A percentile compares a stretch with the other conserved stretches of the same genome.
These are phyloP conservation scores for Vitellaria paradoxa DNA, from an alignment of 179 eudicot genomes.

Conservation along the genomic window DNA sequence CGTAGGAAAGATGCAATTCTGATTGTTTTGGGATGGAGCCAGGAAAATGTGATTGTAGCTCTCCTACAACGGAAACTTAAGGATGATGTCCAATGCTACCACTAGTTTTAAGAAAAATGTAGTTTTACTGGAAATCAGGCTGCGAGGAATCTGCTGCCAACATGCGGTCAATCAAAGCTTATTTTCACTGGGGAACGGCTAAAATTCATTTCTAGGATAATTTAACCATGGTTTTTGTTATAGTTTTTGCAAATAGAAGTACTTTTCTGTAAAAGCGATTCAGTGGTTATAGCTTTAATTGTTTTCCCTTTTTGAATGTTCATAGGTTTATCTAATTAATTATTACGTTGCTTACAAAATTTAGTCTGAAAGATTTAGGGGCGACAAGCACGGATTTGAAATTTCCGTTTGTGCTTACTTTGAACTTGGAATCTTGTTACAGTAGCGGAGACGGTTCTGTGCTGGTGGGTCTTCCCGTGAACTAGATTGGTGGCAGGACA, in stretches of 20 bases:
- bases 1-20: constrained; percentile 30
- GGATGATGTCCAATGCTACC: constrained; percentile 34
- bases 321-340: too few species aligned
- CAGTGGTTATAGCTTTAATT: constrained; percentile 5
- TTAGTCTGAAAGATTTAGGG: too few species aligned
- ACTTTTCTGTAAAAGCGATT: constrained; percentile 16
- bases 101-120: constrained; percentile 48
- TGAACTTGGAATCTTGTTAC: too few species aligned
- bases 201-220: constrained; percentile 22
- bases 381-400: too few species aligned
- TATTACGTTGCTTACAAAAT: too few species aligned
- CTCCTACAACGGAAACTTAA: constrained; percentile 45
- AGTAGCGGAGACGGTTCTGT: too few species aligned
- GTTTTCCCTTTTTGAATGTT: constrained; percentile 3
- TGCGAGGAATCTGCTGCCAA: constrained; percentile 32
- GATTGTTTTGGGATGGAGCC: constrained; percentile 37
- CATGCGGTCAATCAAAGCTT: constrained; percentile 26
- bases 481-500: too few species aligned
- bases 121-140: constrained; percentile 27
- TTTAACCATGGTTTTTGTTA: constrained; percentile 26
- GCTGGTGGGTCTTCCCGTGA: too few species aligned
- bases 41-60: constrained; percentile 51
- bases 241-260: constrained; percentile 16
- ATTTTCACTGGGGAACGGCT: constrained; percentile 11
- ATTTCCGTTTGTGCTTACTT: too few species aligned